Evolutionary conservation across 108 stramenopile genomes (phyloP), one percentile per base, ranked within the genome.

Genomic region (Mayamaea pseudoterrestris): DNA sequence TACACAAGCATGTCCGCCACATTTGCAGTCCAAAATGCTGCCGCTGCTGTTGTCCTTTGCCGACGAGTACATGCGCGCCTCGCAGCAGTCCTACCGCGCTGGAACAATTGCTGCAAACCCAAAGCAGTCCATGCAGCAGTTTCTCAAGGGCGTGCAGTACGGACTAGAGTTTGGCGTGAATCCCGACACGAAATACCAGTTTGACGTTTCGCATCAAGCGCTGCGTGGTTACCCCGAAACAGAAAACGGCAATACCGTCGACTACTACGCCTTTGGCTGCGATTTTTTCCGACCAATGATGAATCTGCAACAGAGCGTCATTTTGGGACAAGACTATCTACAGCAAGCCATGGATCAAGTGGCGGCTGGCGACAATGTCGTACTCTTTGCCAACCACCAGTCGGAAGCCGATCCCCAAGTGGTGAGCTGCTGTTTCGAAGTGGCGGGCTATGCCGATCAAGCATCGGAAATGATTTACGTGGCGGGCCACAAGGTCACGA

Each of bases 391-490:
- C 43, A 96, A 96, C 59, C 95, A 96, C 61, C 95, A 97, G 58
- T 80, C 80, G 27, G 95, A 97, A 68, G 95, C 95, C 9, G 95
- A 97, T 65, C 95, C 95, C 6, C 93, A 93, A 63, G 90, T 90
- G 41, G 68, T 93, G 42, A 74, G 73, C 26, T 46, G 61, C 44
- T 47, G 74, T 27, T 59, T 93, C 48, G 66, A 90, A 50, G 62
- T 68, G 29, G 83, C 68, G 9, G 70, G 80, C 0, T 67, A 65
- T 36, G 66, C 56, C 11, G 40, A 75, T 4, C 55, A 87, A 44
- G 93, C 89, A 6, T 69, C 65, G 7, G 30, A 72, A 5, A 49
- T 95, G 16, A 64, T 76, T 39, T 93, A 82, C 52, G 87, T 97
- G 18, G 95, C 95, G 4, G 95, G 95, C 36, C 93, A 97, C 71